These are phyloP conservation scores for Barbatosphaeria neglecta DNA, from an alignment of 495 filamentous ascomycete genomes.

Conservation along the genomic window DNA sequence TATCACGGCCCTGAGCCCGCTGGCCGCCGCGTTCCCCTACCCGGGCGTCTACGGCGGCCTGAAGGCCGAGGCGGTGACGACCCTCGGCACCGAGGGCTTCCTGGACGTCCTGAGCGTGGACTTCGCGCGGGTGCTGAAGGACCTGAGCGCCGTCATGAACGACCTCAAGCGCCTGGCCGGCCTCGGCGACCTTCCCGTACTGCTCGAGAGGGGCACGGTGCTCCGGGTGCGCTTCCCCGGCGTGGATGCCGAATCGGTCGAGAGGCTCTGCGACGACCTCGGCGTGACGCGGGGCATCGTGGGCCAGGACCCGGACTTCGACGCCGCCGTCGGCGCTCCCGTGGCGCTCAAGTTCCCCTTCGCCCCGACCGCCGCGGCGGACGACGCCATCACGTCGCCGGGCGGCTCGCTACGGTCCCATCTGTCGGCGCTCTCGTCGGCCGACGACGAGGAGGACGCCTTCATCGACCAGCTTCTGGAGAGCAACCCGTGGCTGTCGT, in stretches of 20 bases:
- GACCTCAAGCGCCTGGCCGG: conserved; percentile 67
- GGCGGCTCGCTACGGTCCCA: conserved; percentile 31
- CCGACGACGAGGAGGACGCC: conserved; percentile 30
- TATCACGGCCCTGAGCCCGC: conserved; percentile 65
- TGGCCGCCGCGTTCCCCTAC: conserved; percentile 32
- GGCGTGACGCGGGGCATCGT: conserved; percentile 68
- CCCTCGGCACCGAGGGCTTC: conserved; percentile 67
- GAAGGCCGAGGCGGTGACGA: conserved; percentile 25
- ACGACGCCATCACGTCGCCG: conserved; percentile 35
- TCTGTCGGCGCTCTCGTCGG: conserved; percentile 29
- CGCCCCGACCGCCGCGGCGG: conserved; percentile 46
- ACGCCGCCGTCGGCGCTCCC: conserved; percentile 44
- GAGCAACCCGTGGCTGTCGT: conserved; percentile 36
- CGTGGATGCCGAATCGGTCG: conserved; percentile 75
- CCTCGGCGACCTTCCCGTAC: conserved; percentile 74
- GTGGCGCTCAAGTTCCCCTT: conserved; percentile 80
- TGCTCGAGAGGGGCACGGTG: conserved; percentile 44
- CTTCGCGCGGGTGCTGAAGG: conserved; percentile 77
- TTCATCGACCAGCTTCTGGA: conserved; percentile 21
- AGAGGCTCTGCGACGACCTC: conserved; percentile 76
- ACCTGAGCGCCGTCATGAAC: conserved; percentile 64
- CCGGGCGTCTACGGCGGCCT: conserved; percentile 13
- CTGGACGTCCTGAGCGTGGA: conserved; percentile 76
- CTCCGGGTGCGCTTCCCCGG: conserved; percentile 82
- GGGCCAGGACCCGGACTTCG: conserved; percentile 65